Conservation (phyloP, 2,329 filamentous ascomycete species). For the Stagonosporopsis rhizophila region DNA sequence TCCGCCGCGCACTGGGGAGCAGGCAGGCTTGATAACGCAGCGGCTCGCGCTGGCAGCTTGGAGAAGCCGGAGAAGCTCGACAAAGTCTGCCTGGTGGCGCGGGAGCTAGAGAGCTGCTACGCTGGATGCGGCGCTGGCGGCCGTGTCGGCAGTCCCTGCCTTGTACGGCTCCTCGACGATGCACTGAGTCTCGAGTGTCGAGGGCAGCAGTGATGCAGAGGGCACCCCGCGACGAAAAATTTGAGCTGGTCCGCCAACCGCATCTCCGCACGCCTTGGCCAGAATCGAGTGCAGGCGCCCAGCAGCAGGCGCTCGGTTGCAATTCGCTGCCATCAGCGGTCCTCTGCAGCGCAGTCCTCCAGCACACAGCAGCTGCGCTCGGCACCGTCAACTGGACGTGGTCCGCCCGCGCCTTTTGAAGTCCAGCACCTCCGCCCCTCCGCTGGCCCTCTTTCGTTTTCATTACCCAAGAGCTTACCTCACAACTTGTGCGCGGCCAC, state of each 20-base stretch:
- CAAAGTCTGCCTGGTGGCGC: slow-evolving; percentile 28
- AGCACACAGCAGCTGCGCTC: slow-evolving; percentile 29
- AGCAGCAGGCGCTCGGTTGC: slow-evolving; percentile 25
- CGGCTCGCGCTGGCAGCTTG: slow-evolving; percentile 21
- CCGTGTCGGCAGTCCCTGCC: slow-evolving; percentile 29
- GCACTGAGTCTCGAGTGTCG: slow-evolving; percentile 20
- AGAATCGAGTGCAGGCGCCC: slow-evolving; percentile 23
- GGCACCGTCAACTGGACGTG: slow-evolving; percentile 28
- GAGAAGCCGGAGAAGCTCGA: slow-evolving; percentile 46
- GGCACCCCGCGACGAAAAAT: slow-evolving; percentile 40
- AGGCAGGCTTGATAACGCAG: slow-evolving; percentile 23
- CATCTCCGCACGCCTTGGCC: slow-evolving; percentile 31
- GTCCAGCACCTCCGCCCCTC: slow-evolving; percentile 45
- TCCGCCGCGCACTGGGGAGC: slow-evolving; percentile 13
- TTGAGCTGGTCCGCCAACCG: slow-evolving; percentile 29
- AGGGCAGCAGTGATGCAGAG: slow-evolving; percentile 22
- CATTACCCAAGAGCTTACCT: slow-evolving; percentile 59
- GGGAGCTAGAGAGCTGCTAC: slow-evolving; percentile 26
- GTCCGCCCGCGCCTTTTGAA: slow-evolving; percentile 45
- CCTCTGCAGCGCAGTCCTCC: slow-evolving; percentile 29
- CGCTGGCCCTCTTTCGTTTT: slow-evolving; percentile 46
- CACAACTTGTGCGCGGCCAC: slow-evolving; percentile 52
- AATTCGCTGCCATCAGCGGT: slow-evolving; percentile 28
- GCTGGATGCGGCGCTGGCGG: slow-evolving; percentile 18
- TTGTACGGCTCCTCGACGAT: slow-evolving; percentile 27